Evolutionary conservation across 1,139 yeast genomes (phyloP).

Genomic region (Pichia sp.): DNA sequence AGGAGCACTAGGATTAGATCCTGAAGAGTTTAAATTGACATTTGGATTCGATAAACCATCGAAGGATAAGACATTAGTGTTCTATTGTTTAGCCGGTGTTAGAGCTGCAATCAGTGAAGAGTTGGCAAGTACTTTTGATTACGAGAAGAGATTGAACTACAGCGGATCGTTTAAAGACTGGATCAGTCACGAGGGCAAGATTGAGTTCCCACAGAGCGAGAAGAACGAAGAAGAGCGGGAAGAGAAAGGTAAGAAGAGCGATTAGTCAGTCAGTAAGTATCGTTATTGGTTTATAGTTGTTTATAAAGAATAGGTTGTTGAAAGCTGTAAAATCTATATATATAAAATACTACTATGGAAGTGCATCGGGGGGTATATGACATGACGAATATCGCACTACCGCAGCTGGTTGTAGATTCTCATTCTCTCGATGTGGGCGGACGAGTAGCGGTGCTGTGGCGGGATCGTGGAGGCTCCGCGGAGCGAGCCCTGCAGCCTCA

Average conservation of each 20-base stretch:
- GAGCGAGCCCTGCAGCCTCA: no score
- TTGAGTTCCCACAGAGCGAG: conserved; percentile 33
- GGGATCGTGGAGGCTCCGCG: background rate
- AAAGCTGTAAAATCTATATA: no score
- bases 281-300: no score
- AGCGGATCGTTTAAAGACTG: conserved; percentile 85
- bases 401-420: conserved; percentile 12
- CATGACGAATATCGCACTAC: no score
- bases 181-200: conserved; percentile 34
- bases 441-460: conserved; percentile 9
- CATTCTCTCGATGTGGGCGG: conserved; percentile 22
- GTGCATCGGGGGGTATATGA: no score
- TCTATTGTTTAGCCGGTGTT: conserved; percentile 90
- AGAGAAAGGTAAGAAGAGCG: no score
- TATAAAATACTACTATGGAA: no score
- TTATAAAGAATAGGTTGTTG: no score
- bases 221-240: background rate
- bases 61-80: conserved; percentile 63
- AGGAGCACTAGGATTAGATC: conserved; percentile 78
- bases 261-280: no score
- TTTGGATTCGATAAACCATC: conserved; percentile 84
- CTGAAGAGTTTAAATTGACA: conserved; percentile 70
- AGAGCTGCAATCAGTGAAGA: conserved; percentile 90
- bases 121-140: conserved; percentile 85
- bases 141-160: conserved; percentile 68